A percentile compares a stretch with the other conserved stretches of the same genome.
Conservation (phyloP, 83 land plant genomes). For the Isoetes engelmannii region DNA sequence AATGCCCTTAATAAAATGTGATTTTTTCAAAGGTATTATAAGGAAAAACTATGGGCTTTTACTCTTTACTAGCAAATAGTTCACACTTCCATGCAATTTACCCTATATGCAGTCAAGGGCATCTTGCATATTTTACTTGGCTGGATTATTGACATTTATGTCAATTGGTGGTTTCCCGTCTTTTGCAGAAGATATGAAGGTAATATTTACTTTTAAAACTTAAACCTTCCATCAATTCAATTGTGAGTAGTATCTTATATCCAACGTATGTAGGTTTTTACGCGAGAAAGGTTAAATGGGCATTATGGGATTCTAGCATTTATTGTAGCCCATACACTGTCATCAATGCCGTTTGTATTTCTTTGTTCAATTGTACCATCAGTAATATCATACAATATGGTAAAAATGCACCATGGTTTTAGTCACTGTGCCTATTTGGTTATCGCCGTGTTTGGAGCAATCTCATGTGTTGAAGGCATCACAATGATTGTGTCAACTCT, state of each 20-base stretch:
- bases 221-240: too few species aligned
- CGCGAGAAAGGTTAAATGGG: slow-evolving; percentile 14
- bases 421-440: slow-evolving; percentile 4
- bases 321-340: neutral
- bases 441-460: neutral
- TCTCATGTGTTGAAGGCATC: neutral
- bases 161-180: slow-evolving; percentile 14
- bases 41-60: too few species aligned
- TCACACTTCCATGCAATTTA: neutral
- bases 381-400: slow-evolving; percentile 1
- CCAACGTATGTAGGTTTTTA: neutral
- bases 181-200: slow-evolving; percentile 12
- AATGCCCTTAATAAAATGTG: too few species aligned
- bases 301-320: slow-evolving; percentile 15
- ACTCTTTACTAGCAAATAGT: too few species aligned
- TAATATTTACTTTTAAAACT: neutral
- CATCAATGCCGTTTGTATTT: slow-evolving; percentile 3
- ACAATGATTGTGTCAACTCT: slow-evolving; percentile 1
- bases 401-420: slow-evolving; percentile 7
- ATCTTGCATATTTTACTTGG: slow-evolving; percentile 7
- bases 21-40: too few species aligned
- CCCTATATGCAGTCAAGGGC: slow-evolving; percentile 9
- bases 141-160: slow-evolving; percentile 12
- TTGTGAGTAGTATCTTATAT: too few species aligned
- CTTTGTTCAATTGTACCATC: slow-evolving; percentile 1